A percentile compares a stretch with the other conserved stretches of the same genome.
Evolutionary conservation across 495 filamentous ascomycete genomes (phyloP).

Genomic region (Xylaria sp.): DNA sequence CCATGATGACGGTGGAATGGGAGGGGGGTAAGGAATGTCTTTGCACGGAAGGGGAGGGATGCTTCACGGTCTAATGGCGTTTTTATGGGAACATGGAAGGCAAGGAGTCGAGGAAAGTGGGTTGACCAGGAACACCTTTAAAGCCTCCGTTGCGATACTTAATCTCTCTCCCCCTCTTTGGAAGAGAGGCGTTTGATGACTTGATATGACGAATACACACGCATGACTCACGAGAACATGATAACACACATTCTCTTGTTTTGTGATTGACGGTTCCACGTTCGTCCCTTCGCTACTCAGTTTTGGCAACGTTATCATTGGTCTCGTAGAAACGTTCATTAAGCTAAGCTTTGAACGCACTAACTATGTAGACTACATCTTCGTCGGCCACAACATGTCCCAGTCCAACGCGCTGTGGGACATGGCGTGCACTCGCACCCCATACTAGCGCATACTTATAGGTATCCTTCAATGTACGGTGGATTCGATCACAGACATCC

Average conservation of each 20-base stretch:
- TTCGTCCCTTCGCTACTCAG: not conserved
- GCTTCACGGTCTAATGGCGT: slow-evolving; percentile 19
- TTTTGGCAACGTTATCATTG: too few species aligned
- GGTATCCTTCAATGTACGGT: slow-evolving; percentile 93
- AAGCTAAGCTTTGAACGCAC: slow-evolving; percentile 66
- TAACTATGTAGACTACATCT: slow-evolving; percentile 98
- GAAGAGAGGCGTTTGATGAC: slow-evolving; percentile 21
- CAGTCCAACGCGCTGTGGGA: slow-evolving; percentile 92
- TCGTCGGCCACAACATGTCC: slow-evolving; percentile 88
- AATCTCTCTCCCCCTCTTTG: not conserved
- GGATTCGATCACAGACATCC: slow-evolving; percentile 96
- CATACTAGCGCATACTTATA: slow-evolving; percentile 99
- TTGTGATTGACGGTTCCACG: not conserved
- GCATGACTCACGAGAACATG: slow-evolving; percentile 24
- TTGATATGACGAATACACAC: slow-evolving; percentile 28
- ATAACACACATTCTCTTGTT: not conserved
- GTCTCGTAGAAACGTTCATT: slow-evolving; percentile 16
- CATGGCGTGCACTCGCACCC: slow-evolving; percentile 93
- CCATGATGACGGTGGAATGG: not conserved
- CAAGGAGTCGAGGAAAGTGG: slow-evolving; percentile 11
- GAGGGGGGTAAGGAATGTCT: not conserved
- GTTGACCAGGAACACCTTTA: not conserved
- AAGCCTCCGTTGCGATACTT: not conserved
- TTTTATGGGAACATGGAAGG: slow-evolving; percentile 18
- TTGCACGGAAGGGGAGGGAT: slow-evolving; percentile 7